A percentile compares a stretch with the other conserved stretches of the same genome.
Evolutionary conservation across 805 yeast species (phyloP).

Genomic region (Jamesozyma jinghongensis): DNA sequence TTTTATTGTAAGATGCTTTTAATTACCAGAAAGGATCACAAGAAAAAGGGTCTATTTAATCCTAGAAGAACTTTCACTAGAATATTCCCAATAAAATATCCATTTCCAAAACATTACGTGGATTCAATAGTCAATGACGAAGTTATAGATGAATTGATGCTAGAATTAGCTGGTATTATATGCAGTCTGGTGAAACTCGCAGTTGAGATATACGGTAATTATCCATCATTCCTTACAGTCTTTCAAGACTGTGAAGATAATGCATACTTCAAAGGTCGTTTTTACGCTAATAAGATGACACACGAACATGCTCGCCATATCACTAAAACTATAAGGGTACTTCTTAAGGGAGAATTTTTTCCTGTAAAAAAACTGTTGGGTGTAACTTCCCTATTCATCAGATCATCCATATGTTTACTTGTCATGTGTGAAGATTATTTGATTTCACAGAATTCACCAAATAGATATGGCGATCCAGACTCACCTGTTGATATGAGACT

Average conservation of each 20-base stretch:
- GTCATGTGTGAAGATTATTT: conserved; percentile 46
- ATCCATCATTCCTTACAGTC: conserved; percentile 37
- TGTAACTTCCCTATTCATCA: conserved; percentile 46
- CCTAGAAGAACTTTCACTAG: conserved; percentile 57
- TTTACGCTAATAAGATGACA: conserved; percentile 34
- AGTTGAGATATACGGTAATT: conserved; percentile 32
- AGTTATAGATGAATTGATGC: conserved; percentile 56
- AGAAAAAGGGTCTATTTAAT: conserved; percentile 34
- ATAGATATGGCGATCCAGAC: conserved; percentile 15
- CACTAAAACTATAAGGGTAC: conserved; percentile 41
- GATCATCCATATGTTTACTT: conserved; percentile 45
- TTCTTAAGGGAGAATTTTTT: conserved; percentile 48
- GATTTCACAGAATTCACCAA: conserved; percentile 44
- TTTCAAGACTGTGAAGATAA: conserved; percentile 31
- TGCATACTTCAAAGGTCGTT: conserved; percentile 34
- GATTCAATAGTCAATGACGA: conserved; percentile 70
- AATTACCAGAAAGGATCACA: conserved; percentile 43
- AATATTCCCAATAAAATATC: conserved; percentile 60
- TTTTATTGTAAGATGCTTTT: conserved; percentile 43
- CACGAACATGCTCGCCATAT: conserved; percentile 36
- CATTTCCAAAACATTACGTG: conserved; percentile 54
- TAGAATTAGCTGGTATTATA: conserved; percentile 60
- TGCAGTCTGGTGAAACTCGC: conserved; percentile 47
- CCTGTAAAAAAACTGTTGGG: conserved; percentile 72
- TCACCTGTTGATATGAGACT: conserved; percentile 31